Evolutionary conservation across 495 filamentous ascomycete species (phyloP), one percentile per base, ranked within the genome.

Genomic region (Acidiella bohemica): DNA sequence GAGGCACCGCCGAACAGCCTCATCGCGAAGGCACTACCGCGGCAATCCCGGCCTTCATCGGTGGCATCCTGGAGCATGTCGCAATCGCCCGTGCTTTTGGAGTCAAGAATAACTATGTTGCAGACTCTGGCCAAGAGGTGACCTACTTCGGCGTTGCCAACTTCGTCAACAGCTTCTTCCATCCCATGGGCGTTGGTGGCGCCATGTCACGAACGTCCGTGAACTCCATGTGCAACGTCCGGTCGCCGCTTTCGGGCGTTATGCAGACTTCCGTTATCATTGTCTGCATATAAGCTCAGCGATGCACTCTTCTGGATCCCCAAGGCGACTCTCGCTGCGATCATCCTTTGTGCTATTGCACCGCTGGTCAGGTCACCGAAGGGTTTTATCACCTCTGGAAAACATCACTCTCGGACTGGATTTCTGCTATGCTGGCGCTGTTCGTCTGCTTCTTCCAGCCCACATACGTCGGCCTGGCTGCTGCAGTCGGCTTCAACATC

Each of bases 241-340:
- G 40, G 42, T 64, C 61, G 27, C 67, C 67, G 6, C 55, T 71
- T 0, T 63, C 60, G 10, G 67, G 67, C 6, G 42, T 60, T 18
- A 50, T 68, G 31, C 67, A 66, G 3, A 62, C 62, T 0, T 64
- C 59, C 30, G 61, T 66, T 33, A 63, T 71, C 23, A 55, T 71
- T 19, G 29, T 68, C 14, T 66, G 59, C 29, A 62, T 68, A 28
- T 68, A 61, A 64, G 40, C 62, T 71, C 16, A 64, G 63, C 1
- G 60, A 57, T 11, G 63, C 64, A 0, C 54, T 71, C 0, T 71
- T 64, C 49, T 71, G 67, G 67, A 60, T 68, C 30, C 67, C 67
- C n/a, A 65, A 65, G 30, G 49, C 66, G 0, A 68, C 63, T 0
- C 53, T 68, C 7, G 53, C 66, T 0, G 67, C 67, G 13, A 68